A percentile compares a stretch with the other conserved stretches of the same genome.
phyloP scores from a whole-genome alignment of 768 basidiomycete genomes.

The Suillus plorans region DNA sequence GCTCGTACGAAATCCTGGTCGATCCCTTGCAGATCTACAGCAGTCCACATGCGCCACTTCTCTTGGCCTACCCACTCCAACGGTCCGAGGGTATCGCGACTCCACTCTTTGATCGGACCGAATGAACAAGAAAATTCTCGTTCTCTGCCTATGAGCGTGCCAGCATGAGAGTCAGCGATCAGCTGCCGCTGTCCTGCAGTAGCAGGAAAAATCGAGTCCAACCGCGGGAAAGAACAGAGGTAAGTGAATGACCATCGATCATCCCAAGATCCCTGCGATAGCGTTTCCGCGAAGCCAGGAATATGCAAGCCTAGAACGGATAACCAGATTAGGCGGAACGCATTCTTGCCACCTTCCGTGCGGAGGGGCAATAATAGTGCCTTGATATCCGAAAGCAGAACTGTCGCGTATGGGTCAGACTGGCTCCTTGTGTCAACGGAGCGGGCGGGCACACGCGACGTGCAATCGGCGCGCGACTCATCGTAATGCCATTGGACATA shows the following conservation, averaged over 20 bases:
- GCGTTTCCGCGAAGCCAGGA: conserved; percentile 56
- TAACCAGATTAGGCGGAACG: conserved; percentile 70
- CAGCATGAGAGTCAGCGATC: conserved; percentile 62
- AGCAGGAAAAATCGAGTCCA: conserved; percentile 55
- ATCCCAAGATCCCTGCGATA: conserved; percentile 51
- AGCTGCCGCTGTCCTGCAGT: conserved; percentile 30
- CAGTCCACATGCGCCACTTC: conserved; percentile 43
- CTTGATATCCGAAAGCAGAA: conserved; percentile 74
- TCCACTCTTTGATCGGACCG: conserved; percentile 71
- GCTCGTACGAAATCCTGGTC: conserved; percentile 51
- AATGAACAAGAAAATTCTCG: conserved; percentile 59
- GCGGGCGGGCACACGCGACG: conserved; percentile 48
- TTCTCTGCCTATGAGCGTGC: conserved; percentile 66
- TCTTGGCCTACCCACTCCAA: conserved; percentile 45
- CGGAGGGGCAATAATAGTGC: conserved; percentile 50
- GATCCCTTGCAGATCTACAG: conserved; percentile 49
- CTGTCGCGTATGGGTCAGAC: conserved; percentile 68
- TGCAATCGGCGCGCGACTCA: conserved; percentile 52
- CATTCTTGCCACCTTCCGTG: conserved; percentile 45
- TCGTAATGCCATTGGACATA: conserved; percentile 64
- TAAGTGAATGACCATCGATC: conserved; percentile 64
- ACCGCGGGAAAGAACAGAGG: conserved; percentile 42
- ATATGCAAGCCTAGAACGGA: conserved; percentile 69
- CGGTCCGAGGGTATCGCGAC: conserved; percentile 48
- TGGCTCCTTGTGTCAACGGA: conserved; percentile 48